Conservation (phyloP, 768 basidiomycete genomes). For the Tylopilus intermedius region DNA sequence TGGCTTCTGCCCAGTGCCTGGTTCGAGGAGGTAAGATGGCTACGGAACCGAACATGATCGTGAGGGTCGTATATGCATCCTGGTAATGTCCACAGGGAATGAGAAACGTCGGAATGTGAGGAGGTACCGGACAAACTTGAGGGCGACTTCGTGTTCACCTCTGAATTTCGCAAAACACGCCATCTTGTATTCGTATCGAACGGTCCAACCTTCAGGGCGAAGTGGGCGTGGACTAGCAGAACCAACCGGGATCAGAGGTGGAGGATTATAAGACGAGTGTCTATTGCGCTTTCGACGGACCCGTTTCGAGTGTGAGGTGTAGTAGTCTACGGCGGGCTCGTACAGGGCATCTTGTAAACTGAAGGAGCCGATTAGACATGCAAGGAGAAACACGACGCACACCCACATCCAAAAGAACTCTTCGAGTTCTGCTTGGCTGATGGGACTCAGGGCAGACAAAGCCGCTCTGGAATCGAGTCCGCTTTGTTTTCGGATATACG, state of each 20-base stretch:
- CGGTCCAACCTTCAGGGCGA: slow-evolving; percentile 87
- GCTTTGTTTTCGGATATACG: too few relatives aligned
- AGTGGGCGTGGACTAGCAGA: slow-evolving; percentile 48
- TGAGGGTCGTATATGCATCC: slow-evolving; percentile 80
- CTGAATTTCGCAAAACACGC: slow-evolving; percentile 95
- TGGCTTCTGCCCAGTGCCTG: slow-evolving; percentile 98
- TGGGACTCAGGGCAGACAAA: slow-evolving; percentile 91
- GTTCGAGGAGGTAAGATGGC: slow-evolving; percentile 85
- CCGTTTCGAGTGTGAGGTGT: slow-evolving; percentile 87
- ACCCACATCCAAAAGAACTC: slow-evolving; percentile 82
- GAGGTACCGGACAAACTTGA: slow-evolving; percentile 58
- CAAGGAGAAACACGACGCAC: not conserved
- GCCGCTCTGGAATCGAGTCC: slow-evolving; percentile 83
- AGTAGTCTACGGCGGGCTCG: slow-evolving; percentile 89
- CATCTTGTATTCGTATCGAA: slow-evolving; percentile 96
- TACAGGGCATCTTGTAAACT: slow-evolving; percentile 87
- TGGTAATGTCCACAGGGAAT: slow-evolving; percentile 72
- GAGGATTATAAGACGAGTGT: slow-evolving; percentile 49
- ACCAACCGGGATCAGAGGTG: slow-evolving; percentile 45
- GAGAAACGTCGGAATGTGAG: slow-evolving; percentile 1
- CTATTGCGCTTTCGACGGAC: slow-evolving; percentile 86
- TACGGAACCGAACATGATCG: slow-evolving; percentile 86
- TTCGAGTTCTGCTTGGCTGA: slow-evolving; percentile 71
- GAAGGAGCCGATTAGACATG: slow-evolving; percentile 1
- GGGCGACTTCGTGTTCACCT: slow-evolving; percentile 85